phyloP scores from a whole-genome alignment of 768 basidiomycete species.

The Trichaptum fuscoviolaceum region DNA sequence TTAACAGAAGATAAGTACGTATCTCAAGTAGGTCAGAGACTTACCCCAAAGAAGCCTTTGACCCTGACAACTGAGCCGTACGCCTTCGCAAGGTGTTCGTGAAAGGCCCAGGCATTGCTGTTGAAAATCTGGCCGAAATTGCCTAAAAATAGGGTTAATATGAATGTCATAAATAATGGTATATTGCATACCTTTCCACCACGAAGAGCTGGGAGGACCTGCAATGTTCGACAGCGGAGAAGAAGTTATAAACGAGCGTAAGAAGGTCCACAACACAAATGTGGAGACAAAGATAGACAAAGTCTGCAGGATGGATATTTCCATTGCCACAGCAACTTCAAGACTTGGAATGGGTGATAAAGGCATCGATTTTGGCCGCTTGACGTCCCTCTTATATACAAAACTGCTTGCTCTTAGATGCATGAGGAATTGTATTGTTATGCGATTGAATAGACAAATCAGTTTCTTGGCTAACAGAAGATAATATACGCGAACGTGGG shows the following conservation, averaged over 20 bases:
- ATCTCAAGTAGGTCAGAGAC: not conserved
- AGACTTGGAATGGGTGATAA: no score
- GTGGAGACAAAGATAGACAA: not conserved
- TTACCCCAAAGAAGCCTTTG: not conserved
- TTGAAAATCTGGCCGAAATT: not conserved
- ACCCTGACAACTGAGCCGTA: not conserved
- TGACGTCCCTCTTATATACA: no score
- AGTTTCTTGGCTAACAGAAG: no score
- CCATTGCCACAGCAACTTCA: not conserved
- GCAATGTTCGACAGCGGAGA: constrained; percentile 9
- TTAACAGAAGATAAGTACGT: not conserved
- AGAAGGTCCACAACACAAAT: constrained; percentile 17
- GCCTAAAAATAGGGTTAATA: constrained; percentile 1
- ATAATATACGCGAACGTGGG: no score
- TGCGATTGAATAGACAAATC: no score
- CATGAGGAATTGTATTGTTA: no score
- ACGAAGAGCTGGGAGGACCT: not conserved
- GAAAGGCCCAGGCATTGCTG: constrained; percentile 2
- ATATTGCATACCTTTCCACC: not conserved
- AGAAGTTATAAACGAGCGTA: constrained; percentile 15
- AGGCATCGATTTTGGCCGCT: no score
- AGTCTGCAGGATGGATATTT: not conserved
- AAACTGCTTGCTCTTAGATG: no score
- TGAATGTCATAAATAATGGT: not conserved
- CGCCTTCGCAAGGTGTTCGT: not conserved